phyloP scores from a whole-genome alignment of 495 filamentous ascomycete genomes.

The Lophiostoma macrostomum region DNA sequence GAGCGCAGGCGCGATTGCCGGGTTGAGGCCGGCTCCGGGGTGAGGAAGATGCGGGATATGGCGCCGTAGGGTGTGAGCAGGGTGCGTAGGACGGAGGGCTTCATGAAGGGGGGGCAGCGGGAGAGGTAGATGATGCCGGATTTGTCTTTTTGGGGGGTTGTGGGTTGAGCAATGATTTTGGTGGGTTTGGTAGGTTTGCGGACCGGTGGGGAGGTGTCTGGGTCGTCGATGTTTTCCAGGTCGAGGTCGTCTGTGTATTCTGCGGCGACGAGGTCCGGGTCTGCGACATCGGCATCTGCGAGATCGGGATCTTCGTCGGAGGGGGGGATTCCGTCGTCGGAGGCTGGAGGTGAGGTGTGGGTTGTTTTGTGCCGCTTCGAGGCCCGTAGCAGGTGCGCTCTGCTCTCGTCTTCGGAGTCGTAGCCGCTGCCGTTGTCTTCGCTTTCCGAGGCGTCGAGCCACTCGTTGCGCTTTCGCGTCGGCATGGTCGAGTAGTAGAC shows the following conservation, averaged over 20 bases:
- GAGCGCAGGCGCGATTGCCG: conserved; percentile 57
- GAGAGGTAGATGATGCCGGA: conserved; percentile 86
- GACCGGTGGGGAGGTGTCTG: conserved; percentile 2
- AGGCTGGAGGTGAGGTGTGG: conserved; percentile 42
- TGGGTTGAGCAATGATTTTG: conserved; percentile 41
- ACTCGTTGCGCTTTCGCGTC: conserved; percentile 69
- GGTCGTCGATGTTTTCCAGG: conserved; percentile 10
- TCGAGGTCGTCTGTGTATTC: conserved; percentile 19
- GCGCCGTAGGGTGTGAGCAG: conserved; percentile 74
- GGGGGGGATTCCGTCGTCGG: no score
- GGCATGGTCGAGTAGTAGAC: conserved; percentile 49
- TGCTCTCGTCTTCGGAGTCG: conserved; percentile 68
- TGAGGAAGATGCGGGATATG: conserved; percentile 82
- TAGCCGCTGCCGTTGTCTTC: conserved; percentile 61
- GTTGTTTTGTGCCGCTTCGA: conserved; percentile 65
- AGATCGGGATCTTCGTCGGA: conserved; percentile 36
- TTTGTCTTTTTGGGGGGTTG: conserved; percentile 50
- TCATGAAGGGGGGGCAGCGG: conserved; percentile 91
- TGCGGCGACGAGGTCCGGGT: conserved; percentile 1
- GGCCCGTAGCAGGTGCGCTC: conserved; percentile 49
- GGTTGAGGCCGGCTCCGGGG: conserved; percentile 68
- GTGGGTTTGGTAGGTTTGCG: conserved; percentile 23
- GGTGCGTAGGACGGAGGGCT: conserved; percentile 73
- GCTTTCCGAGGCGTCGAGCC: conserved; percentile 63
- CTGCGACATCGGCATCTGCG: conserved; percentile 29